Base-by-base conservation (phyloP, 2,329 filamentous ascomycete genomes). In the Exophiala bonariae region DNA sequence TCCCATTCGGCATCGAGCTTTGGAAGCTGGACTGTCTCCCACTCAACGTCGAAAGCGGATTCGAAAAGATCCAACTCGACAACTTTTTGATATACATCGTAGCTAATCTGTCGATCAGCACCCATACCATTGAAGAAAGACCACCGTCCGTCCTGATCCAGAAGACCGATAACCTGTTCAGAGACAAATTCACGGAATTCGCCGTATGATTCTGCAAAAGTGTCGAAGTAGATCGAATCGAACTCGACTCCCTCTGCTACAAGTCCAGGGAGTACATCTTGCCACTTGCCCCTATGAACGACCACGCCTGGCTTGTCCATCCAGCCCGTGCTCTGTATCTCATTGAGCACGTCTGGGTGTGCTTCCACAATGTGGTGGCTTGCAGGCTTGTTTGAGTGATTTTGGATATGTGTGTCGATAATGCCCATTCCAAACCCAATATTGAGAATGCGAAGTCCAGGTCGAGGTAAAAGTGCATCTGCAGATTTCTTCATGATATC, bases 171-270 rank as follows among this genome's bases (percentile, higher is more conserved):
- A 9, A 97, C 84, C 59, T 86, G 83, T 66, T 97, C 93, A 2
- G 80, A 85, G 65, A 97, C 96, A 72, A 97, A 96, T 50, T 83
- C 77, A 37, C 86, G 85, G 20, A 97, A 81, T 65, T 92, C 87
- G 2, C 77, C 75, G 68, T 97, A 99, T 55, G 93, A 88, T 70
- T 99, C 93, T 5, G 90, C 93, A 66, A 97, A 97, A 0, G 93
- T 99, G 64, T 99, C 93, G 63, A 96, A 97, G 73, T 97, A 99
- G 58, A 99, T 89, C 20, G 86, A 88, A 63, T 95, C 88, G 62
- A 92, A 91, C 10, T 82, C 72, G 60, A 86, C 78, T 8, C 86
- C 86, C 32, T 81, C 71, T 49, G 81, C 79, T 1, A 92, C 70
- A 6, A 95, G 73, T 41, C 73, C 72, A 0, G 85, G 86, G 13